A percentile compares a stretch with the other conserved stretches of the same genome.
These are phyloP conservation scores for Spizellomyces sp. DNA, from an alignment of 192 early-diverging fungal genomes.

Conservation along the genomic window DNA sequence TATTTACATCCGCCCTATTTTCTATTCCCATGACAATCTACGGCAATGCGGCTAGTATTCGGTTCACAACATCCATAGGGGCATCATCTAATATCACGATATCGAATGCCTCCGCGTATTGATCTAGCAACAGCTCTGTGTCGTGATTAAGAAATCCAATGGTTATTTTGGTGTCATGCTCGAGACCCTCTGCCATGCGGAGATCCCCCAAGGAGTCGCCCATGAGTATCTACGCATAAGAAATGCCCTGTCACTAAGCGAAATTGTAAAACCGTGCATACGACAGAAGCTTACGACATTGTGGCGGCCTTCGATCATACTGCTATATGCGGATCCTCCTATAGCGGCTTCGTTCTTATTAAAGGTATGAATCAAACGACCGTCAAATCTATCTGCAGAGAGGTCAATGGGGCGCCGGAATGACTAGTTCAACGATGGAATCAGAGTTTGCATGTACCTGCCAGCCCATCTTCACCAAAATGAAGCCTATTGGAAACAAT, in stretches of 20 bases:
- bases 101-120: slow-evolving; percentile 64
- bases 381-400: slow-evolving; percentile 58
- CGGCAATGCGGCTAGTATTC: no score
- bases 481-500: slow-evolving; percentile 73
- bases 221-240: slow-evolving; percentile 49
- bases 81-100: slow-evolving; percentile 65
- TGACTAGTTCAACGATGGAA: no score
- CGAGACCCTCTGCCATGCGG: slow-evolving; percentile 64
- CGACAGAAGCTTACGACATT: no score
- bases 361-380: slow-evolving; percentile 71
- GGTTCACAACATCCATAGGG: no score
- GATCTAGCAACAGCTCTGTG: slow-evolving; percentile 47
- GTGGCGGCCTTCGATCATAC: no score
- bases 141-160: slow-evolving; percentile 76
- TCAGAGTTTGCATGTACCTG: background rate
- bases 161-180: slow-evolving; percentile 57
- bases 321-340: no score
- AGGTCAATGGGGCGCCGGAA: no score
- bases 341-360: slow-evolving; percentile 67
- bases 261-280: no score
- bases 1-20: no score
- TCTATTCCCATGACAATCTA: no score
- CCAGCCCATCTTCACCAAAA: slow-evolving; percentile 52
- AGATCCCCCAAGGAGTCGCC: slow-evolving; percentile 76
- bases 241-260: background rate